phyloP scores from a whole-genome alignment of 179 eudicot species.

The Beta macrorhiza region DNA sequence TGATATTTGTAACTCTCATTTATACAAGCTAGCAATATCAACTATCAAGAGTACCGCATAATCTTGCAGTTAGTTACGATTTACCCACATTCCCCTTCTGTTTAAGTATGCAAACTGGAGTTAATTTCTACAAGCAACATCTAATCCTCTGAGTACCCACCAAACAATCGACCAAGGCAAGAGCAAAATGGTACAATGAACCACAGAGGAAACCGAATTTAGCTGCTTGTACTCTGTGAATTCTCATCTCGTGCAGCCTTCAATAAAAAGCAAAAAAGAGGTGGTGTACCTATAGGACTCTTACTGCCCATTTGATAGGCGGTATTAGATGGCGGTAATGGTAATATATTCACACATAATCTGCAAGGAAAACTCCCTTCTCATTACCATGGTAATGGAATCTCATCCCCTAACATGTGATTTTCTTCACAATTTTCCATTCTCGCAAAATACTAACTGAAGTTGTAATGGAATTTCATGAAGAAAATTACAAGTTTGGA shows the following conservation, averaged over 20 bases:
- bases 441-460: too few species aligned
- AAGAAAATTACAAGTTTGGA: too few species aligned
- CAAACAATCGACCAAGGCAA: not conserved
- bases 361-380: too few species aligned
- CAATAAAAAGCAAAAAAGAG: not conserved
- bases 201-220: not conserved
- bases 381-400: too few species aligned
- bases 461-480: too few species aligned
- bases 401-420: too few species aligned
- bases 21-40: not conserved
- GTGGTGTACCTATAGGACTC: not conserved
- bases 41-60: not conserved
- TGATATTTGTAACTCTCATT: not conserved
- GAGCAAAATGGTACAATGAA: not conserved
- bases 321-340: too few species aligned
- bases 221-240: not conserved
- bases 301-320: too few species aligned
- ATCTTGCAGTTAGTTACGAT: not conserved
- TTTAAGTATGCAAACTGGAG: not conserved
- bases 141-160: not conserved
- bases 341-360: too few species aligned
- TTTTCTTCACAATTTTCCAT: too few species aligned
- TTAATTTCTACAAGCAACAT: not conserved
- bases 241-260: slow-evolving; percentile 1
- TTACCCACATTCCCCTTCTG: not conserved